Base-by-base conservation (phyloP, 495 filamentous ascomycete species). In the Astrothelium macrocarpum region DNA sequence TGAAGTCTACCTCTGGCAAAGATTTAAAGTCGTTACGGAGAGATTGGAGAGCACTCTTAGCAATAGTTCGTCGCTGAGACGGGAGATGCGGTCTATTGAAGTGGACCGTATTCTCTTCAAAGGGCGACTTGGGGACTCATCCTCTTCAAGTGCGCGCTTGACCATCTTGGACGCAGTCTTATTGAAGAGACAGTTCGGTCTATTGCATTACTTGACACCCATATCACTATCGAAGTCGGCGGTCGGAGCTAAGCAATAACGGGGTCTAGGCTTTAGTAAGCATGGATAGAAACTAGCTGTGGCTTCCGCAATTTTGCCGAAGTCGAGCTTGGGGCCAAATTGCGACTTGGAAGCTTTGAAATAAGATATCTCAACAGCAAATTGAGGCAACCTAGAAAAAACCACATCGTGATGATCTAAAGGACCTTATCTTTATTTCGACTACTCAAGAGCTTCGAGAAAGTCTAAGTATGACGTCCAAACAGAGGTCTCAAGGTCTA, bases 51-150 rank as follows among this genome's bases (percentile, higher is more conserved):
- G 81, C 62, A 95, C 90, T 70, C 90, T 86, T 42, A 97, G 76
- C 36, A 96, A 80, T 49, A 97, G 81, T 71, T 98, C 94, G 74
- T 96, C 87, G 61, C 91, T 95, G 60, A 98, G 79, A 25, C 73
- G 73, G 32, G 89, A 86, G 7, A 88, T 60, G 59, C 72, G 76
- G 70, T 87, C 80, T 25, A 53, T 36, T 1, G 42, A 14, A 1
- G 26, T 68, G 12, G 49, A n/a, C n/a, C 67, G 66, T 14, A 45
- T 16, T 28, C 70, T 60, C 67, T 77, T 76, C 11, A 62, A 16
- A 2, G 65, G 62, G 16, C 62, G 61, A 42, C 62, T 68, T 2
- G 25, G 20, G 32, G 31, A 61, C 5, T 14, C 29, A 20, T 32
- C 32, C 26, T 70, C 71, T 2, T 68, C 67, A 46, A 45, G 56